phyloP scores from a whole-genome alignment of 129 eudicot genomes.

The Flaveria linearis region DNA sequence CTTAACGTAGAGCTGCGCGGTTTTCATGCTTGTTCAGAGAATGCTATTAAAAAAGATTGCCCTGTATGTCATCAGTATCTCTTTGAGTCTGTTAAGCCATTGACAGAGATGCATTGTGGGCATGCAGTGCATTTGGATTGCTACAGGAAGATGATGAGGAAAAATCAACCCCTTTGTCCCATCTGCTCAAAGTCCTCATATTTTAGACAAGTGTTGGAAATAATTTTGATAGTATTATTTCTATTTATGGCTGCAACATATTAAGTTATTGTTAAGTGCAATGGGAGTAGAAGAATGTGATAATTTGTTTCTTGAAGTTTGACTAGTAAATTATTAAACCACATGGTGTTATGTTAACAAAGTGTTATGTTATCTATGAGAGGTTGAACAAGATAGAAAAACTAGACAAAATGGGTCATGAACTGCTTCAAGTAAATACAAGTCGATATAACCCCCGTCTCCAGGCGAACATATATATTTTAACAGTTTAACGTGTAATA shows the following conservation, averaged over 20 bases:
- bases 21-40: slow-evolving; percentile 61
- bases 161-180: slow-evolving; percentile 60
- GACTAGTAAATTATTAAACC: neutral
- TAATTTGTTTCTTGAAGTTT: neutral
- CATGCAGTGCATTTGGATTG: slow-evolving; percentile 67
- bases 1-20: slow-evolving; percentile 39
- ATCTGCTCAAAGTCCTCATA: slow-evolving; percentile 44
- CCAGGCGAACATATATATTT: too few species aligned
- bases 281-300: neutral
- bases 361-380: too few species aligned
- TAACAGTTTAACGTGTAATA: too few species aligned
- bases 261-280: neutral
- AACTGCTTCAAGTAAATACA: too few species aligned
- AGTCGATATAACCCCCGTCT: too few species aligned
- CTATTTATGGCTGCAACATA: neutral
- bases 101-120: slow-evolving; percentile 58
- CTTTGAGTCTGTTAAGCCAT: slow-evolving; percentile 58
- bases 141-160: slow-evolving; percentile 43
- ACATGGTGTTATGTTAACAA: neutral
- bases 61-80: slow-evolving; percentile 83
- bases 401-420: too few species aligned
- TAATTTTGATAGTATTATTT: neutral
- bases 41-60: slow-evolving; percentile 60
- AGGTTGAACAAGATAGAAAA: too few species aligned
- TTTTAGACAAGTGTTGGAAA: neutral